Conservation (phyloP, 192 early-diverging fungal genomes). For the Umbelopsis vinacea region DNA sequence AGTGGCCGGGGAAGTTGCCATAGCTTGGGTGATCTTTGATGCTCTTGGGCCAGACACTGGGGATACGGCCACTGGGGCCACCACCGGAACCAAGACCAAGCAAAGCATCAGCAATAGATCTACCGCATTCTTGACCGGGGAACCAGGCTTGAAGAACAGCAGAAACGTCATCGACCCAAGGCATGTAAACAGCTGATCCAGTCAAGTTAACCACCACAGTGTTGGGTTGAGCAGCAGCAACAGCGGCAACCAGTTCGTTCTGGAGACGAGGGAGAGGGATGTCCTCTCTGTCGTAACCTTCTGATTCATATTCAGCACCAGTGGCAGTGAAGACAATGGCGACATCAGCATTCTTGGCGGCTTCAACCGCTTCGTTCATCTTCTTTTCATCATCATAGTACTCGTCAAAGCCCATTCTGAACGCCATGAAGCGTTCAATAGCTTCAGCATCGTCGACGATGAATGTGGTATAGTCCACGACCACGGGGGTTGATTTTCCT, state of each 20-base stretch:
- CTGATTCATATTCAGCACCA: constrained; percentile 36
- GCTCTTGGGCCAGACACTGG: constrained; percentile 54
- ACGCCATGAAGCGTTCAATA: not conserved
- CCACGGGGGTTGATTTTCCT: not conserved
- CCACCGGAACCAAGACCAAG: constrained; percentile 47
- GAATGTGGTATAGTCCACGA: not conserved
- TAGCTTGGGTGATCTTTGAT: constrained; percentile 40
- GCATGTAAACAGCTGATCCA: constrained; percentile 29
- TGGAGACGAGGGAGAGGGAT: constrained; percentile 20
- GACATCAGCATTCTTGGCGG: not conserved
- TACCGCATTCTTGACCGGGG: constrained; percentile 60
- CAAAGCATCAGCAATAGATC: constrained; percentile 57
- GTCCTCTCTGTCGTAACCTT: constrained; percentile 29
- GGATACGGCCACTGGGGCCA: constrained; percentile 54
- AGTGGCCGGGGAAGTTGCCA: constrained; percentile 22
- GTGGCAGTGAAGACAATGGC: constrained; percentile 21
- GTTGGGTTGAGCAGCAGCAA: constrained; percentile 13
- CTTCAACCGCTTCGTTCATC: constrained; percentile 12
- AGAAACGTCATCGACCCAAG: constrained; percentile 29
- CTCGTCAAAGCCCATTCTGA: constrained; percentile 11
- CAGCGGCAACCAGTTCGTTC: constrained; percentile 18
- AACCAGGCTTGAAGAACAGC: constrained; percentile 51
- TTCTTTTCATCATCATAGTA: constrained; percentile 22
- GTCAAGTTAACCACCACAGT: constrained; percentile 26
- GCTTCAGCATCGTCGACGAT: not conserved